phyloP scores from a whole-genome alignment of 805 yeast species.

The Ascoidea asiatica region DNA sequence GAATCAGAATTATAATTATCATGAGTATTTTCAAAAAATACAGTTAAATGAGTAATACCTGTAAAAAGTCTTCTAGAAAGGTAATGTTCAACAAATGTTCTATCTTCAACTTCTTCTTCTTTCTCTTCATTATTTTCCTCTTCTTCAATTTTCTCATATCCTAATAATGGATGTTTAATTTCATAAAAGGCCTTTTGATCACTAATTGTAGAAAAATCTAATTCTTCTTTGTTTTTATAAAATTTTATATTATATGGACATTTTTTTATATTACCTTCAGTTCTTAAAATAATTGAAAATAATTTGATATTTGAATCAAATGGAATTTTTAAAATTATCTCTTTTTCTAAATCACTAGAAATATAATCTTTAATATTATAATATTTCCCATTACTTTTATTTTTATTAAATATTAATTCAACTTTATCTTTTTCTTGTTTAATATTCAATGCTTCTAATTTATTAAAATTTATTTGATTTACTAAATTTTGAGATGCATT shows the following conservation, averaged over 20 bases:
- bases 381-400: conserved; percentile 20
- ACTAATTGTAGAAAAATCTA: conserved; percentile 61
- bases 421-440: conserved; percentile 36
- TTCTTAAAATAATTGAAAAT: conserved; percentile 58
- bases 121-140: conserved; percentile 22
- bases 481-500: conserved; percentile 53
- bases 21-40: conserved; percentile 59
- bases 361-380: conserved; percentile 32
- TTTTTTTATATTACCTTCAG: conserved; percentile 38
- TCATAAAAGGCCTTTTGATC: conserved; percentile 34
- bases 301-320: conserved; percentile 66
- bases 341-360: conserved; percentile 71
- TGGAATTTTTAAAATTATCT: conserved; percentile 65
- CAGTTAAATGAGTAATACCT: conserved; percentile 50
- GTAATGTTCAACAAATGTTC: conserved; percentile 65
- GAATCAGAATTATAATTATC: not conserved
- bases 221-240: conserved; percentile 51
- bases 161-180: conserved; percentile 54
- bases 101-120: too few species aligned
- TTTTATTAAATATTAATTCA: conserved; percentile 35
- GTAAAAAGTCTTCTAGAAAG: conserved; percentile 66
- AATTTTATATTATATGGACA: conserved; percentile 63
- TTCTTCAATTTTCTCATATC: conserved; percentile 16
- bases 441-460: conserved; percentile 52
- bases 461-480: conserved; percentile 42